phyloP scores from a whole-genome alignment of 2,329 filamentous ascomycete genomes.

The Fusarium sarcochroum region DNA sequence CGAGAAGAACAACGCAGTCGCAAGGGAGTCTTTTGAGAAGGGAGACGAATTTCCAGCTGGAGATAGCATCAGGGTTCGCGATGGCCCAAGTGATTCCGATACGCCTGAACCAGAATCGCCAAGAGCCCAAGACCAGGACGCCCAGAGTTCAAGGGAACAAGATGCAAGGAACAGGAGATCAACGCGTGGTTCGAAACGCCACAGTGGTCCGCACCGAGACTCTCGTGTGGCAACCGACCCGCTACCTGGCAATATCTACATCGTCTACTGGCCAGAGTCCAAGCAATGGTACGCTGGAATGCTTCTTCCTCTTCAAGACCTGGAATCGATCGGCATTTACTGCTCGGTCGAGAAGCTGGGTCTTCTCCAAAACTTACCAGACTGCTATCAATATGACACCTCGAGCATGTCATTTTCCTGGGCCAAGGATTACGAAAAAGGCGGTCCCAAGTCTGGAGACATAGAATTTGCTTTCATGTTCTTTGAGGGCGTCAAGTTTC shows the following conservation, averaged over 20 bases:
- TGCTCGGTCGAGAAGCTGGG: constrained; percentile 15
- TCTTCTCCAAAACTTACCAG: constrained; percentile 17
- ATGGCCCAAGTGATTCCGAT: no score
- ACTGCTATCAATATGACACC: constrained; percentile 33
- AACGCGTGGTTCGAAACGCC: background rate
- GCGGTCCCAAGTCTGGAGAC: background rate
- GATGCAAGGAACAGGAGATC: background rate
- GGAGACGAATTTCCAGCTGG: background rate
- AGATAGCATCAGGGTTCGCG: constrained; percentile 22
- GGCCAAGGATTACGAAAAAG: constrained; percentile 26
- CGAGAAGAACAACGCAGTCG: constrained; percentile 25
- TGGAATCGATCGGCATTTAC: constrained; percentile 10
- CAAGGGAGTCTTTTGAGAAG: constrained; percentile 6
- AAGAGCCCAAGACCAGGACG: background rate
- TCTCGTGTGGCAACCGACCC: constrained; percentile 1
- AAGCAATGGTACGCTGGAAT: constrained; percentile 26
- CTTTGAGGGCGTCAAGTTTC: constrained; percentile 38
- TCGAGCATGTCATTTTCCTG: constrained; percentile 16
- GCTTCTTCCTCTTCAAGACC: constrained; percentile 21
- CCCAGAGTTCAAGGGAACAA: background rate
- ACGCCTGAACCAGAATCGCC: background rate
- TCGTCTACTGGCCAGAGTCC: constrained; percentile 21
- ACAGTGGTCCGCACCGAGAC: background rate
- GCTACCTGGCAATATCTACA: constrained; percentile 27
- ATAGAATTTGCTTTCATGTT: constrained; percentile 38